Base-by-base conservation (phyloP, 257 asterid species). In the Solanum etuberosum region DNA sequence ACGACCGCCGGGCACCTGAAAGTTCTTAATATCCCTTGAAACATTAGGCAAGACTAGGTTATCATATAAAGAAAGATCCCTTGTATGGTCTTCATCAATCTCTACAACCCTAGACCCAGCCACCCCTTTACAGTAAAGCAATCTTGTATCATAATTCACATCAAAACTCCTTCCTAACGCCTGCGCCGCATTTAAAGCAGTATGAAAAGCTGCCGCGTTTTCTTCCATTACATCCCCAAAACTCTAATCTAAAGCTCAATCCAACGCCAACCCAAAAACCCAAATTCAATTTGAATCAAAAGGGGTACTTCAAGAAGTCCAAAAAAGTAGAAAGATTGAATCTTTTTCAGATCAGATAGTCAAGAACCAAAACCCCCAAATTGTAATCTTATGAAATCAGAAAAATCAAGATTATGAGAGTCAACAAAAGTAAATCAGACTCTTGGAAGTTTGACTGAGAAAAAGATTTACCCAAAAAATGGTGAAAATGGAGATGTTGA, bases 121-220 rank as follows among this genome's bases (percentile, higher is more conserved):
- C 83, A 91, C 93, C 65, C 99, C 98, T 90, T 96, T 95, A 91
- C 98, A 95, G 71, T 95, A 95, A 37, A 96, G 92, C 92, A 96
- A 93, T 89, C 98, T 94, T 31, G 99, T 96, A 84, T 96, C 99
- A 76, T 91, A 94, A 90, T 94, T 96, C 46, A 95, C 98, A 90
- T 96, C 99, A 88, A 96, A 95, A 0, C 98, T 98, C 93, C 94
- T 93, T 7, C 98, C 98, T 83, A 96, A 82, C 46, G 98, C 96
- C 91, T 94, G 96, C 84, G 93, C 98, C 13, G 96, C 90, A 89
- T 92, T 93, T 73, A 90, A 85, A 82, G 94, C 94, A 63, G 98
- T 94, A 86, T 93, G 97, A 93, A 94, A 88, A 92, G 99, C 98
- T 86, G 97, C 97, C 68, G 92, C 94, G 90, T 93, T 93, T 92